These are phyloP conservation scores for Cyclospora cayetanensis DNA, from an alignment of 169 alveolate species.

Conservation along the genomic window DNA sequence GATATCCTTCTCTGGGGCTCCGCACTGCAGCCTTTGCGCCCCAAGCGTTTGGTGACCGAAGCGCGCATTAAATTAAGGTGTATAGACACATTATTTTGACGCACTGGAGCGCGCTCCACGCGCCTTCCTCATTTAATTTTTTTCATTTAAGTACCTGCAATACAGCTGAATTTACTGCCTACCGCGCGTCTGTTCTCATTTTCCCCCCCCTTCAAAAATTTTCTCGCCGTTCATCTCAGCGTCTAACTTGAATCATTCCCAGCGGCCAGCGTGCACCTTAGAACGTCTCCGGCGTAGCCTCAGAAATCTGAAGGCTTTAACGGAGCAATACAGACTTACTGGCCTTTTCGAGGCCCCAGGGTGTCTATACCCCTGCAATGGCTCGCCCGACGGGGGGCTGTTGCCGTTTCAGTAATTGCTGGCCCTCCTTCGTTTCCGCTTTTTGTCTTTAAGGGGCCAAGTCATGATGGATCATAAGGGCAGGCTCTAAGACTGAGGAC, in stretches of 20 bases:
- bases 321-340: not conserved
- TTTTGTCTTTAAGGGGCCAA: too few species aligned
- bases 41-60: not conserved
- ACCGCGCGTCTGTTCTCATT: slow-evolving; percentile 15
- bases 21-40: slow-evolving; percentile 12
- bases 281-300: slow-evolving; percentile 41
- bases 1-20: not conserved
- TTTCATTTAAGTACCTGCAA: not conserved
- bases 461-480: too few species aligned
- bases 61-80: not conserved
- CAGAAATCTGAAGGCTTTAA: not conserved
- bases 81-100: slow-evolving; percentile 55
- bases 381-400: slow-evolving; percentile 46
- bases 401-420: not conserved
- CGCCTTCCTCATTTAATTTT: not conserved
- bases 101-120: slow-evolving; percentile 8
- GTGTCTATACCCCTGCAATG: slow-evolving; percentile 22
- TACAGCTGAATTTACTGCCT: not conserved
- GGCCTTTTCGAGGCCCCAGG: not conserved
- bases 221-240: not conserved
- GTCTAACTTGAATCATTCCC: not conserved
- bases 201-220: not conserved
- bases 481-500: too few species aligned
- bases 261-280: slow-evolving; percentile 10
- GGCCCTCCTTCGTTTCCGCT: not conserved